These are phyloP conservation scores for Puccinia polysora DNA, from an alignment of 1,284 basidiomycete species.

Conservation along the genomic window DNA sequence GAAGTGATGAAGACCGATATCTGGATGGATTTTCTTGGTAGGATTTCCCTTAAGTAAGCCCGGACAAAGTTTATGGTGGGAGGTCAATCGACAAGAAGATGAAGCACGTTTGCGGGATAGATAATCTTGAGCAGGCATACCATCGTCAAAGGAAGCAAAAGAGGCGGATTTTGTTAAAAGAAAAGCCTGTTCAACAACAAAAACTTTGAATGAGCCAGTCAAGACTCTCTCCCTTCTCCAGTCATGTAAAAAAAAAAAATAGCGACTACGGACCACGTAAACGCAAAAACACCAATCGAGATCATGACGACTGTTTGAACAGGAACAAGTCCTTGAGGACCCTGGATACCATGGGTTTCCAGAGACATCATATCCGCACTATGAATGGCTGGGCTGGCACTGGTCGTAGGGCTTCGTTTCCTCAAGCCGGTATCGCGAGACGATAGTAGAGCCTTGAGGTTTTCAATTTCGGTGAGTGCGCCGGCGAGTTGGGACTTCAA, in stretches of 20 bases:
- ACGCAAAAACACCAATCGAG: constrained; percentile 77
- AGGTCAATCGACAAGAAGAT: too few species aligned
- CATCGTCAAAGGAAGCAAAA: too few species aligned
- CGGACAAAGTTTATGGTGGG: too few species aligned
- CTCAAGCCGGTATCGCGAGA: constrained; percentile 2
- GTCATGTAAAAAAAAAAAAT: not conserved
- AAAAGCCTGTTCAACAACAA: too few species aligned
- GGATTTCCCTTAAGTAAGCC: too few species aligned
- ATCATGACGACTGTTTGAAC: constrained; percentile 82
- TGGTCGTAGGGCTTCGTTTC: constrained; percentile 44
- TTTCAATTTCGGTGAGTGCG: constrained; percentile 47
- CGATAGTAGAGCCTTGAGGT: constrained; percentile 29
- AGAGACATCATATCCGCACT: constrained; percentile 48
- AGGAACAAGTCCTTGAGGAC: constrained; percentile 68
- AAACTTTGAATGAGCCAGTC: too few species aligned
- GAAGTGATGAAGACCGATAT: too few species aligned
- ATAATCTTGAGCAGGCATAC: too few species aligned
- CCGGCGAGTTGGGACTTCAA: constrained; percentile 47
- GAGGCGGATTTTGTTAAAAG: too few species aligned
- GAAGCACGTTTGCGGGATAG: too few species aligned
- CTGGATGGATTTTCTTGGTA: too few species aligned
- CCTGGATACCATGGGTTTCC: constrained; percentile 54
- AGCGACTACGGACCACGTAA: constrained; percentile 59
- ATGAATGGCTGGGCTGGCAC: constrained; percentile 18
- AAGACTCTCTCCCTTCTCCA: too few species aligned